Conservation (phyloP, 768 basidiomycete genomes). For the Mycena metata region DNA sequence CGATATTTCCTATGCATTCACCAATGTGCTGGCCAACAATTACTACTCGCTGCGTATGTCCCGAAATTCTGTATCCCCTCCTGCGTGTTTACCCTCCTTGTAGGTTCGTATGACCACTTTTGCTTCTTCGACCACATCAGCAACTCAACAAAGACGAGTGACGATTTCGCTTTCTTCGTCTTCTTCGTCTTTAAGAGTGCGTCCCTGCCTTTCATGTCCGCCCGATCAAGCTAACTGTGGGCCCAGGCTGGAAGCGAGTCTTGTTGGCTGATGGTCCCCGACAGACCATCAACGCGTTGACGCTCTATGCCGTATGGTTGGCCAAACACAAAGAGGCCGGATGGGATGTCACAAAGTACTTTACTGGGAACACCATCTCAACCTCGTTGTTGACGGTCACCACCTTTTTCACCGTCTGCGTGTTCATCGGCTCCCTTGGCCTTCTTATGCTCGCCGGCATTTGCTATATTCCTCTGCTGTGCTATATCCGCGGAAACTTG, state of each 20-base stretch:
- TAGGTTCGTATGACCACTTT: slow-evolving; percentile 96
- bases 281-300: slow-evolving; percentile 97
- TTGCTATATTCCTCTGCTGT: slow-evolving; percentile 93
- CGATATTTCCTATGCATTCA: slow-evolving; percentile 98
- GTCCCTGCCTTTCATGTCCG: not conserved
- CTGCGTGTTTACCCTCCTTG: slow-evolving; percentile 26
- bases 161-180: slow-evolving; percentile 98
- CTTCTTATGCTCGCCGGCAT: slow-evolving; percentile 87
- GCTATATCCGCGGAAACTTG: slow-evolving; percentile 96
- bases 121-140: slow-evolving; percentile 98
- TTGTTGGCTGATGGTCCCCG: slow-evolving; percentile 95
- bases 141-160: slow-evolving; percentile 94
- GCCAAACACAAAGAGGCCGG: slow-evolving; percentile 60
- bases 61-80: slow-evolving; percentile 2
- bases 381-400: slow-evolving; percentile 90
- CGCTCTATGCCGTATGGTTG: slow-evolving; percentile 90
- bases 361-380: slow-evolving; percentile 77
- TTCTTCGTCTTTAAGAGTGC: slow-evolving; percentile 99
- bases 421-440: slow-evolving; percentile 88
- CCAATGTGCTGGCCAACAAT: slow-evolving; percentile 96
- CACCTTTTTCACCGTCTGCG: slow-evolving; percentile 89
- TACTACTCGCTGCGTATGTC: slow-evolving; percentile 94
- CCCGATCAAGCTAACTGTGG: not conserved
- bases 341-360: slow-evolving; percentile 85
- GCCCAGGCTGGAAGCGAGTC: slow-evolving; percentile 86